Conservation (phyloP, 1,284 basidiomycete genomes). For the Chondrostereum purpureum region DNA sequence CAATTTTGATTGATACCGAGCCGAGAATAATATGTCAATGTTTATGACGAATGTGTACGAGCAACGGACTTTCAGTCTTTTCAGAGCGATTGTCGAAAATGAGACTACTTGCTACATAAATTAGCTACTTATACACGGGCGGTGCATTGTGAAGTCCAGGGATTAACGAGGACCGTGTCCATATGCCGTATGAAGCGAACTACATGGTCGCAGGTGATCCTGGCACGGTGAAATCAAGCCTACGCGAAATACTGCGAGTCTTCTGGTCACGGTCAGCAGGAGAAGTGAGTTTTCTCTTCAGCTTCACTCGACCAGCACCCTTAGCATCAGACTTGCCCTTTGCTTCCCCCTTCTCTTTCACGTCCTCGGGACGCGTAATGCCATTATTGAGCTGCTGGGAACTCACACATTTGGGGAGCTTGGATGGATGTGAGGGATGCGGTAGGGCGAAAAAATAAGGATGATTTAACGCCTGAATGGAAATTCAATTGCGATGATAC, state of each 20-base stretch:
- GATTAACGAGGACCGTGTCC: too few relatives aligned
- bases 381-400: constrained; percentile 29
- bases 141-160: background rate
- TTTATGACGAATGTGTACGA: too few relatives aligned
- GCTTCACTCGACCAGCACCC: constrained; percentile 12
- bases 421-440: constrained; percentile 74
- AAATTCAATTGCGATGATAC: background rate
- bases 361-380: constrained; percentile 55
- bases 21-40: too few relatives aligned
- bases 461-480: background rate
- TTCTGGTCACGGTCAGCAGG: constrained; percentile 30
- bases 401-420: constrained; percentile 69
- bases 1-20: too few relatives aligned
- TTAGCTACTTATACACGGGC: constrained; percentile 1
- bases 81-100: background rate
- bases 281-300: constrained; percentile 44
- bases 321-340: constrained; percentile 28
- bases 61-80: background rate
- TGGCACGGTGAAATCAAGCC: constrained; percentile 40
- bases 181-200: background rate
- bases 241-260: constrained; percentile 38
- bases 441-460: constrained; percentile 72
- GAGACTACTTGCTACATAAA: background rate
- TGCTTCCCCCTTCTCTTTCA: constrained; percentile 60
- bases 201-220: constrained; percentile 14